Evolutionary conservation across 768 basidiomycete species (phyloP).

Genomic region (Leccinum aurantiacum): DNA sequence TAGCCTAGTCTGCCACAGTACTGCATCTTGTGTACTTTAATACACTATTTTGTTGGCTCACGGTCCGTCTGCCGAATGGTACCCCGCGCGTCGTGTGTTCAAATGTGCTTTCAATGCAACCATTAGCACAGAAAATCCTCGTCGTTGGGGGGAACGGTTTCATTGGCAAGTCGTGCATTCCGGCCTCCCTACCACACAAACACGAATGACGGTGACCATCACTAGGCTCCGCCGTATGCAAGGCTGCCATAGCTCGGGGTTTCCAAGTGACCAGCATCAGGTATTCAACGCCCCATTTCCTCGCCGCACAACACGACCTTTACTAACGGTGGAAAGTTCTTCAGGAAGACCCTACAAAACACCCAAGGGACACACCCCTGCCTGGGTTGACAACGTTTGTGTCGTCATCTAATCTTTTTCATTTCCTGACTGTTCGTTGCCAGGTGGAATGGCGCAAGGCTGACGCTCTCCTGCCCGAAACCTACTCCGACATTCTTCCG

Average conservation of each 20-base stretch:
- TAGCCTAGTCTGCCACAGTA: conserved; percentile 1
- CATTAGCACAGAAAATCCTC: conserved; percentile 62
- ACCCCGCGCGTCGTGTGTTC: background rate
- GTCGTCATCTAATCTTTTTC: conserved; percentile 4
- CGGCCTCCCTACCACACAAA: background rate
- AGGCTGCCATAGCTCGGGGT: conserved; percentile 79
- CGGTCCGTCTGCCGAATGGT: background rate
- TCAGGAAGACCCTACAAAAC: conserved; percentile 85
- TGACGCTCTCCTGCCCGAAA: conserved; percentile 74
- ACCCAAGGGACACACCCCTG: conserved; percentile 86
- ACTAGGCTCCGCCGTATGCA: conserved; percentile 90
- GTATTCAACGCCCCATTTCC: conserved; percentile 35
- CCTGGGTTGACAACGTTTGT: conserved; percentile 77
- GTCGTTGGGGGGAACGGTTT: conserved; percentile 99
- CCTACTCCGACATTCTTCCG: conserved; percentile 69
- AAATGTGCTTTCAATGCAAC: conserved; percentile 12
- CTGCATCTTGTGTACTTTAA: background rate
- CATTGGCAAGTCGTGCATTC: conserved; percentile 58
- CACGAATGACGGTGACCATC: conserved; percentile 1
- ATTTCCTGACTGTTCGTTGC: conserved; percentile 5
- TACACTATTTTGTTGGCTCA: background rate
- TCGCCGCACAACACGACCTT: background rate
- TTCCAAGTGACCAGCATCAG: conserved; percentile 89
- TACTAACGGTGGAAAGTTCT: conserved; percentile 49
- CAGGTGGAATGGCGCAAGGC: conserved; percentile 89